Evolutionary conservation across 148 eudicot genomes (phyloP), one percentile per base, ranked within the genome.

Genomic region (Simmondsia chinensis): DNA sequence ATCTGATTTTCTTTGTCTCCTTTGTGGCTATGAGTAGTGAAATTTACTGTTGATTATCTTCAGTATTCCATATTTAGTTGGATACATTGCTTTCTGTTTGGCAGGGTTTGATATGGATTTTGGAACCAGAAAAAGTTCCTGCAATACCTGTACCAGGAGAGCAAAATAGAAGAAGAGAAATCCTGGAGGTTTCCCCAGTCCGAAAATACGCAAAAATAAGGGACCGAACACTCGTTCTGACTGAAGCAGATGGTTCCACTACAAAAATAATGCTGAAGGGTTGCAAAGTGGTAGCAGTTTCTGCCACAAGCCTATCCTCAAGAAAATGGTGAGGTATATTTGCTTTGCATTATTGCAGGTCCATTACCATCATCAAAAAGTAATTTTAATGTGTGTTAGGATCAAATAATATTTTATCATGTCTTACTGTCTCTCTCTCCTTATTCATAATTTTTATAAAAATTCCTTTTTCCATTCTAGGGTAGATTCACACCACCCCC

Each of bases 31-130:
- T n/a, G n/a, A n/a, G n/a, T n/a, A n/a, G n/a, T n/a, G n/a, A n/a
- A n/a, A n/a, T n/a, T n/a, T n/a, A n/a, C n/a, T n/a, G n/a, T n/a
- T n/a, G n/a, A n/a, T n/a, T n/a, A n/a, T n/a, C n/a, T n/a, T n/a
- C n/a, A n/a, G n/a, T n/a, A n/a, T n/a, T n/a, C n/a, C n/a, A n/a
- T n/a, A n/a, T n/a, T n/a, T n/a, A n/a, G n/a, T n/a, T n/a, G n/a
- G n/a, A n/a, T n/a, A n/a, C n/a, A n/a, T n/a, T n/a, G n/a, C n/a
- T 20, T 34, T 28, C 27, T 9, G 31, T 60, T 37, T 57, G 40
- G 42, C 72, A 91, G 99, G 99, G 99, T 37, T 24, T 61, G 30
- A 47, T 91, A 14, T 85, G 99, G 99, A 49, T 91, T 58, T 56
- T 85, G 48, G 95, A 82, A 52, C 63, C 82, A 2, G 75, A 79